Base-by-base conservation (phyloP, 129 eudicot genomes). In the Helichrysum umbraculigerum region DNA sequence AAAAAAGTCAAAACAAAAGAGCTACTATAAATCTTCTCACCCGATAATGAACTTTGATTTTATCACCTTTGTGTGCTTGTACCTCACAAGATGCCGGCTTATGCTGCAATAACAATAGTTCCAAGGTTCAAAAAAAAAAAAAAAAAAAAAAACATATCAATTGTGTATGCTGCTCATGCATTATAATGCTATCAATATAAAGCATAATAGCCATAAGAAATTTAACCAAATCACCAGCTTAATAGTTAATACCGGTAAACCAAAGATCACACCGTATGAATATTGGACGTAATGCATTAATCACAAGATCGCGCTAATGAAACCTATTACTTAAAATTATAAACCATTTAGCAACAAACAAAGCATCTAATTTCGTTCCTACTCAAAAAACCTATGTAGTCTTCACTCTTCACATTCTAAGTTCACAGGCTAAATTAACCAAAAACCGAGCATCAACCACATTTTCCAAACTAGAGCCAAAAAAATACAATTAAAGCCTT, bases 11-110 rank as follows among this genome's bases (percentile, higher is more conserved):
- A 63, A 30, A 59, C 66, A 61, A 16, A 32, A 14, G 0, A 62
- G 7, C 5, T 14, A 14, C 28, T 7, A 33, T 8, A 33, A 32
- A 66, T 66, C 4, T 35, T 2, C 71, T 66, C 51, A 66, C 51
- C 71, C 29, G 71, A 66, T 35, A 35, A 35, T 66, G 71, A 35
- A 66, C 52, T 66, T 66, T 83, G 68, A 95, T 62, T 63, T 66
- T 86, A 75, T 91, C 94, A 44, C 99, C 97, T 81, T 95, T 95
- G 85, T 91, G 97, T 59, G 99, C 99, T 63, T 91, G 88, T 76
- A 89, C 75, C 42, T 83, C 92, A 78, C 97, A 95, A 44, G 92
- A 68, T 78, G 74, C 68, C 29, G 97, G 97, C 83, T 86, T 91
- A 79, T 84, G 79, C 99, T 95, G 97, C 78, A 84, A 81, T 64